phyloP scores from a whole-genome alignment of 2,329 filamentous ascomycete species.

The Alternaria triticina region DNA sequence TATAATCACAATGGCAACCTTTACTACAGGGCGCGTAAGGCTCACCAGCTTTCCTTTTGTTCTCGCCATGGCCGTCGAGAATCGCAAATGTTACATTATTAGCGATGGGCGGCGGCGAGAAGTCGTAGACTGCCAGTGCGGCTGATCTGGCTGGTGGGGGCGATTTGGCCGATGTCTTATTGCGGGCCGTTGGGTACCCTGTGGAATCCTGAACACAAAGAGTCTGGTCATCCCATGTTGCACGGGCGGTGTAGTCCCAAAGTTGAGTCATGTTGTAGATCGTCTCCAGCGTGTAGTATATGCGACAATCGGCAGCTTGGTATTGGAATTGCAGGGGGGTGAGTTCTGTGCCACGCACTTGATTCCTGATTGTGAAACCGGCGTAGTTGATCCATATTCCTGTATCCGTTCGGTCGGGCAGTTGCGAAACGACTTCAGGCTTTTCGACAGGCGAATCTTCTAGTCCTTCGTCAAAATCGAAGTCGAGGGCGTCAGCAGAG shows the following conservation, averaged over 20 bases:
- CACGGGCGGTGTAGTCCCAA: not conserved
- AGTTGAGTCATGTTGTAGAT: not conserved
- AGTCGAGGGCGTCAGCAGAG: constrained; percentile 35
- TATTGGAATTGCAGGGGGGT: constrained; percentile 49
- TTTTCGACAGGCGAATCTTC: not conserved
- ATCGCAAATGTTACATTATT: not conserved
- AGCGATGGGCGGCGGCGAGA: not conserved
- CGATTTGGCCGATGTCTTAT: not conserved
- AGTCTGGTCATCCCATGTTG: not conserved
- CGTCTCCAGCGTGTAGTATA: constrained; percentile 42
- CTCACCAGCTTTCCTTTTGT: not conserved
- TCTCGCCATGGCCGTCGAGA: not conserved
- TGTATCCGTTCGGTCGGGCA: constrained; percentile 8
- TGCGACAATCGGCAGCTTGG: constrained; percentile 48
- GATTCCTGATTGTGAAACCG: constrained; percentile 48
- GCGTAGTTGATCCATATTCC: constrained; percentile 35
- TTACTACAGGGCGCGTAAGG: too few relatives aligned
- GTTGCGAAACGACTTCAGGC: not conserved
- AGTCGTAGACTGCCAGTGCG: not conserved
- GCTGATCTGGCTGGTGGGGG: not conserved
- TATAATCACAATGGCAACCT: too few relatives aligned
- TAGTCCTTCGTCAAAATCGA: not conserved
- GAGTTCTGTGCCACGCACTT: constrained; percentile 40
- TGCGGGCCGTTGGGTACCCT: not conserved
- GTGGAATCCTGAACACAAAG: not conserved